Base-by-base conservation (phyloP, 176 grass and related monocot species). In the Ensete glaucum region DNA sequence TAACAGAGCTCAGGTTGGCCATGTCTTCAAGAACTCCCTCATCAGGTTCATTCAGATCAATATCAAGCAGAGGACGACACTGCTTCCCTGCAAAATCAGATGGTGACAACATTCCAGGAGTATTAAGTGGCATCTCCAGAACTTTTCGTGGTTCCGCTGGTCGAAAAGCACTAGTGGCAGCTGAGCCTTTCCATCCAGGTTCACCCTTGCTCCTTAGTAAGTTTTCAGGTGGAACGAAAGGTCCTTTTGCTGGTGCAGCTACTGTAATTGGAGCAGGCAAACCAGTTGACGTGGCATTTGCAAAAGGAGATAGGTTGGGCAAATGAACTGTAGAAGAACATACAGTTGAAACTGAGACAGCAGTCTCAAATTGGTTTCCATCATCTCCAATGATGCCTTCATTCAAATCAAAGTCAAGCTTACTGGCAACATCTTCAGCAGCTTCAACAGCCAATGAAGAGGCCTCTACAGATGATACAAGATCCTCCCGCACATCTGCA, bases 381-480 rank as follows among this genome's bases (percentile, higher is more conserved):
- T 96, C 89, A 20, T 92, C 92, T 21, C 58, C 84, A 15, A 72
- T 73, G 57, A 87, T 88, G 15, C 90, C 90, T 85, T 96, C 92
- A 67, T 96, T 96, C 52, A 96, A 81, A 70, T 96, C 92, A 50
- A 96, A 96, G 78, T 96, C 92, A 80, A 96, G 82, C 78, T 81
- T 87, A 34, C 83, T 64, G 64, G 82, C 20, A 29, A 71, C 62
- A 89, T 81, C 83, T 55, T 77, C 69, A 21, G 80, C 87, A n/a
- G 72, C 52, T 56, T 83, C 81, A 22, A 70, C 49, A 50, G 69
- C 66, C 63, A 90, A 65, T 23, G 84, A 87, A 83, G 82, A 85
- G 67, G 69, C 77, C 51, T 87, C 85, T 53, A 82, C 85, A 80
- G 80, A 87, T 72, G 77, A 80, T 50, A 67, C 73, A 72, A 64